Conservation (phyloP, 2,329 filamentous ascomycete genomes). For the Plectosphaerella plurivora region DNA sequence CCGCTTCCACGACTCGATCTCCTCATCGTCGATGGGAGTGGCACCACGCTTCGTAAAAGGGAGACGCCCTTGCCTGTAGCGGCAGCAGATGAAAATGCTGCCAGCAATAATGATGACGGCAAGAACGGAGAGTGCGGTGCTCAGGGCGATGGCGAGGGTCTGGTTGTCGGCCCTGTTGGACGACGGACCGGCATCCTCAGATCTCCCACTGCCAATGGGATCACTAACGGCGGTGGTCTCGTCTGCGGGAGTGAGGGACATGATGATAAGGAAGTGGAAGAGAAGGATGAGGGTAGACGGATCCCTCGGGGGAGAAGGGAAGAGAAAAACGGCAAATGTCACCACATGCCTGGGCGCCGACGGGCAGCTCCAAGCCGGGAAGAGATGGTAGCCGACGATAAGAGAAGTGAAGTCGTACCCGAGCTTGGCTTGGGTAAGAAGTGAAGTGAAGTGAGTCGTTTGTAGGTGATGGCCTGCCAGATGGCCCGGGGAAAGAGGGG, state of each 20-base stretch:
- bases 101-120: slow-evolving; percentile 30
- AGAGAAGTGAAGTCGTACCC: too few species aligned
- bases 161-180: slow-evolving; percentile 25
- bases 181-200: neutral
- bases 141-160: slow-evolving; percentile 45
- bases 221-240: slow-evolving; percentile 3
- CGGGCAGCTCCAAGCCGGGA: neutral
- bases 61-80: slow-evolving; percentile 29
- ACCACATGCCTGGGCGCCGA: neutral
- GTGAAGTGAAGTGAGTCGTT: too few species aligned
- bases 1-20: slow-evolving; percentile 60
- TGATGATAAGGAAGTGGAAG: neutral
- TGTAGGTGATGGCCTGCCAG: too few species aligned
- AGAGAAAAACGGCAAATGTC: neutral
- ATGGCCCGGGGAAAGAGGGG: neutral
- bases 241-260: neutral
- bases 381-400: neutral
- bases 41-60: slow-evolving; percentile 49
- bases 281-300: neutral
- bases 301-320: neutral
- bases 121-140: slow-evolving; percentile 43
- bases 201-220: neutral
- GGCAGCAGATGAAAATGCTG: slow-evolving; percentile 30
- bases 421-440: too few species aligned
- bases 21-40: slow-evolving; percentile 60